These are phyloP conservation scores for Dacryopinax primogenitus DNA, from an alignment of 768 basidiomycete species.

Conservation along the genomic window DNA sequence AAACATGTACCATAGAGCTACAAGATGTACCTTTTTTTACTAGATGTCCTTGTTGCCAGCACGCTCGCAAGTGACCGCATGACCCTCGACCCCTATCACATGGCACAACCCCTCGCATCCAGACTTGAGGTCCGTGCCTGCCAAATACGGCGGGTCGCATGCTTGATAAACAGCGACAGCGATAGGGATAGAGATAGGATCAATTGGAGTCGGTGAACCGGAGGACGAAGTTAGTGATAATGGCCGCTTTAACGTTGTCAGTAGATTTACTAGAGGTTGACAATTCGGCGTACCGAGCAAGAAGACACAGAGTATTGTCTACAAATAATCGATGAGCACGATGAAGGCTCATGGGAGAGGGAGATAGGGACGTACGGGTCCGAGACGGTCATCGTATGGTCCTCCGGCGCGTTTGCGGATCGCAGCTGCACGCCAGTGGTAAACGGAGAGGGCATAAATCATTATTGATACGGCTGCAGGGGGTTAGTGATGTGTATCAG, in stretches of 20 bases:
- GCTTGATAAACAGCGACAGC: no score
- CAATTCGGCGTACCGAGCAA: constrained; percentile 46
- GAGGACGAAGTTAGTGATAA: constrained; percentile 73
- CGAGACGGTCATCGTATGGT: constrained; percentile 91
- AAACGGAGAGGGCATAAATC: constrained; percentile 89
- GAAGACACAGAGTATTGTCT: constrained; percentile 75
- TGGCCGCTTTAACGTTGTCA: constrained; percentile 45
- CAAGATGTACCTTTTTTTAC: neutral
- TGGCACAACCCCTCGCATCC: neutral
- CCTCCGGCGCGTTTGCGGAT: constrained; percentile 85
- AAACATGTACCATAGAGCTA: neutral
- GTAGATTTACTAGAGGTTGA: constrained; percentile 12
- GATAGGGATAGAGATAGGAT: no score
- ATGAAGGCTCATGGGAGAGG: constrained; percentile 12
- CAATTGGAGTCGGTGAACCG: constrained; percentile 55
- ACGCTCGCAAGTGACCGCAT: neutral
- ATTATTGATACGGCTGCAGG: constrained; percentile 83
- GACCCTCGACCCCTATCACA: neutral
- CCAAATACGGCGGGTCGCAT: no score
- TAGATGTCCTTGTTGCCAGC: neutral
- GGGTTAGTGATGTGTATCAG: constrained; percentile 14
- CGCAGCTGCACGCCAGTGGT: constrained; percentile 89
- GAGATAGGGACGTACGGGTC: constrained; percentile 57
- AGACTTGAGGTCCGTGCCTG: neutral
- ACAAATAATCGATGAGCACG: constrained; percentile 15